These are phyloP conservation scores for Dioscorea cayenensis DNA, from an alignment of 116 monocot genomes.

Conservation along the genomic window DNA sequence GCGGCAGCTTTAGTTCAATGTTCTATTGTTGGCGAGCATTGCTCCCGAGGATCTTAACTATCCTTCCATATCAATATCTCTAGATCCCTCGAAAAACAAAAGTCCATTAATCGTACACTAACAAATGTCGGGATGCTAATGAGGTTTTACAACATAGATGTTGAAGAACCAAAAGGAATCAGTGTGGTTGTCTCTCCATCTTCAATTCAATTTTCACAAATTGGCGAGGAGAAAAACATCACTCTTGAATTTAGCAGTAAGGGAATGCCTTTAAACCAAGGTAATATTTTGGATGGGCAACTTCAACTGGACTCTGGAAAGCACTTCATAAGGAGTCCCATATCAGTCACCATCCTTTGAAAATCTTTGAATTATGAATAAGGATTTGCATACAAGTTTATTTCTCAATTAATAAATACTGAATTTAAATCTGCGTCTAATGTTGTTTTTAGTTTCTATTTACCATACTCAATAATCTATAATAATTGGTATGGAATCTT, in stretches of 20 bases:
- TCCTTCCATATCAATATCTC: too few relatives aligned
- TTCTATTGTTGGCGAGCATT: too few relatives aligned
- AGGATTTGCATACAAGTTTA: too few relatives aligned
- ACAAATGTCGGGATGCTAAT: neutral
- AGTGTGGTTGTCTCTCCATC: neutral
- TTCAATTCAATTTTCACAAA: neutral
- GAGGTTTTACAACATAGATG: neutral
- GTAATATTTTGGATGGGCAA: neutral
- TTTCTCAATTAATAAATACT: too few relatives aligned
- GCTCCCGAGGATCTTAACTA: too few relatives aligned
- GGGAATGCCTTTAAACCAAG: neutral
- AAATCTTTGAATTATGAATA: neutral
- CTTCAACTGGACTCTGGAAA: neutral
- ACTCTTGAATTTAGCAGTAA: neutral
- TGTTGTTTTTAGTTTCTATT: too few relatives aligned
- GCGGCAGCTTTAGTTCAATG: too few relatives aligned
- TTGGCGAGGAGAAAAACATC: neutral
- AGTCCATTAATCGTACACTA: neutral
- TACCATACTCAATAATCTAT: too few relatives aligned
- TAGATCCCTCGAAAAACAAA: too few relatives aligned
- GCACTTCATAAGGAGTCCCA: constrained; percentile 6
- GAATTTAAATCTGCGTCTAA: too few relatives aligned
- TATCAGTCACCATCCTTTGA: neutral
- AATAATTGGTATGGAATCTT: too few relatives aligned
- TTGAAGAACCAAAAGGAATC: neutral